phyloP scores from a whole-genome alignment of 495 filamentous ascomycete species.

The Sphaerosporella brunnea region DNA sequence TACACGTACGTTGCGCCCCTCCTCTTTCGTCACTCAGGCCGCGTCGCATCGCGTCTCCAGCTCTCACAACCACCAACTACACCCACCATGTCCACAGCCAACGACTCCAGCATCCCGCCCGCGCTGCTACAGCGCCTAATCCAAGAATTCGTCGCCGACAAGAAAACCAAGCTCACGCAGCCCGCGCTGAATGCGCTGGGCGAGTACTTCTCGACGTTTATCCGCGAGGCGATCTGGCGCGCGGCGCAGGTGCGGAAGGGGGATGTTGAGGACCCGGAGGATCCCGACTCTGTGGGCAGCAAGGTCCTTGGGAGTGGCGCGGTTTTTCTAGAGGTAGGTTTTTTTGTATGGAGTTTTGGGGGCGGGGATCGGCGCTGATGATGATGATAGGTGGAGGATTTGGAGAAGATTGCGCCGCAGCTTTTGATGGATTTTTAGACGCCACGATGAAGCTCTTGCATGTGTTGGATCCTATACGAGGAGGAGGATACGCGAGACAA shows the following conservation, averaged over 20 bases:
- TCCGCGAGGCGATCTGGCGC: constrained; percentile 75
- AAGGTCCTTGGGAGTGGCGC: constrained; percentile 8
- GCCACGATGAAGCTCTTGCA: no score
- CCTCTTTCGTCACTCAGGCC: no score
- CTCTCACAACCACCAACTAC: neutral
- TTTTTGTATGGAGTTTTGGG: no score
- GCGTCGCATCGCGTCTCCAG: neutral
- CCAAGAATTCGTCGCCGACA: constrained; percentile 57
- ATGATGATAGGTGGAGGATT: constrained; percentile 47
- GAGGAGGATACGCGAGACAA: no score
- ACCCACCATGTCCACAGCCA: neutral
- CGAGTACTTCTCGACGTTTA: constrained; percentile 83
- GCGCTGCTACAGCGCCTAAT: constrained; percentile 58
- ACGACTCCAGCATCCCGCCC: constrained; percentile 44
- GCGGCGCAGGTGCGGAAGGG: constrained; percentile 50
- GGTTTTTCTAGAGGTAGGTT: constrained; percentile 20
- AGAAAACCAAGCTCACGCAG: constrained; percentile 54
- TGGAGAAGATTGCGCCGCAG: constrained; percentile 83
- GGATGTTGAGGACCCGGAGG: constrained; percentile 7
- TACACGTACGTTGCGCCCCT: no score
- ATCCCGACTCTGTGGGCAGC: no score
- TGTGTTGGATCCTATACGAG: no score
- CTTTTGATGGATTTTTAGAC: constrained; percentile 76
- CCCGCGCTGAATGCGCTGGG: constrained; percentile 63
- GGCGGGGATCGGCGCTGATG: no score